Conservation (phyloP, 108 stramenopile species). For the Phaeodactylum tricornutum region DNA sequence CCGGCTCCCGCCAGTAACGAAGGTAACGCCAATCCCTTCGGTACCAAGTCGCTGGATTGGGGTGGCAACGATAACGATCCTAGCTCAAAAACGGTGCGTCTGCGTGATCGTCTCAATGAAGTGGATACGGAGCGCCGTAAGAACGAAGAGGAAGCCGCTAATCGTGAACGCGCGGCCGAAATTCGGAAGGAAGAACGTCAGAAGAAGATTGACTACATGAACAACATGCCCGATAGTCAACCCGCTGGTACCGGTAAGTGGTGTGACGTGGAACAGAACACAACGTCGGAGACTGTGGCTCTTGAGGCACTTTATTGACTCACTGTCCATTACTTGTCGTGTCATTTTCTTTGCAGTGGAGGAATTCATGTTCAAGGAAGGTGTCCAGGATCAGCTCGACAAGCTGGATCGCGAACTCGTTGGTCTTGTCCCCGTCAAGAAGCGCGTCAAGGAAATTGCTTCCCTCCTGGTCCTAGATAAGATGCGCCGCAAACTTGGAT, state of each 20-base stretch:
- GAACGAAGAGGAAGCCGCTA: slow-evolving; percentile 66
- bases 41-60: slow-evolving; percentile 56
- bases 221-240: slow-evolving; percentile 81
- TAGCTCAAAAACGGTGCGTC: slow-evolving; percentile 59
- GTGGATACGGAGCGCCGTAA: slow-evolving; percentile 87
- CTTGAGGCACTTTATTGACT: neutral
- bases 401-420: slow-evolving; percentile 93
- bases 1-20: slow-evolving; percentile 3
- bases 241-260: slow-evolving; percentile 84
- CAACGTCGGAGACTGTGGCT: neutral
- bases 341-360: slow-evolving; percentile 45
- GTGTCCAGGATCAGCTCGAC: slow-evolving; percentile 92
- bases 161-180: slow-evolving; percentile 85
- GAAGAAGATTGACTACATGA: slow-evolving; percentile 89
- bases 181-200: slow-evolving; percentile 81
- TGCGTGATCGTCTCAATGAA: slow-evolving; percentile 73
- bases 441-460: slow-evolving; percentile 95
- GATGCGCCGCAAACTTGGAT: slow-evolving; percentile 96
- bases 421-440: slow-evolving; percentile 89
- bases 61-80: slow-evolving; percentile 59
- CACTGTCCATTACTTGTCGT: slow-evolving; percentile 1
- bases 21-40: slow-evolving; percentile 51
- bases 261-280: neutral
- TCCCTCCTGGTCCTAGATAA: slow-evolving; percentile 94
- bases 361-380: slow-evolving; percentile 98